Base-by-base conservation (phyloP, 2,329 filamentous ascomycete genomes). In the Cladosporium austrohemisphaericum region DNA sequence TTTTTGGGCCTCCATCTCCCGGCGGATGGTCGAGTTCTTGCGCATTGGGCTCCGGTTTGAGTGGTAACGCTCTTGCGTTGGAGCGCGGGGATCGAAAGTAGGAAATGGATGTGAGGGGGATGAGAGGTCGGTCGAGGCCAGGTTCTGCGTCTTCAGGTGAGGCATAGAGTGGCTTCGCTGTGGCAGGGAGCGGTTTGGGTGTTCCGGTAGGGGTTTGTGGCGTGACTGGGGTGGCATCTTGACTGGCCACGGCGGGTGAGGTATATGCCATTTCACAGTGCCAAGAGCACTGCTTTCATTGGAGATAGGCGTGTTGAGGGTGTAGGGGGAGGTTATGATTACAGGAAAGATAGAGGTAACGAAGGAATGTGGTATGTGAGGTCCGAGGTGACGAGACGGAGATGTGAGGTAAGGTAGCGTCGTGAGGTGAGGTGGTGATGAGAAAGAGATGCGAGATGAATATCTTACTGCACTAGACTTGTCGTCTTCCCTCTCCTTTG, bases 1-100 rank as follows among this genome's bases (percentile, higher is more conserved):
- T 2, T 36, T 23, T 10, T 18, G 44, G 33, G 25, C 33, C 19
- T 47, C 11, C 25, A 14, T 19, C 23, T 36, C 23, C 4, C 35
- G 32, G 3, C 44, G 33, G 7, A 20, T 22, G 23, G 33, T n/a
- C 22, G 44, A 47, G 33, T 38, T 25, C 25, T 33, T 33, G n/a
- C 44, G 33, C 18, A 36, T 18, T 16, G 44, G 44, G 44, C 44
- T 47, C 20, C 44, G 44, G 44, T 47, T 25, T 18, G 44, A 47
- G 33, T 47, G 44, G 44, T 47, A 47, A n/a, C 44, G 44, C 6
- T 33, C 29, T 11, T 26, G 44, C 19, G 19, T 23, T 23, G 44
- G 44, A 25, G 18, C 14, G 16, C 16, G 44, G 23, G 33, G 33
- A 16, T 36, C 44, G 33, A 38, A 47, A 4, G 44, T 38, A 26